Conservation (phyloP, 768 basidiomycete species). For the Filobasidium floriforme region DNA sequence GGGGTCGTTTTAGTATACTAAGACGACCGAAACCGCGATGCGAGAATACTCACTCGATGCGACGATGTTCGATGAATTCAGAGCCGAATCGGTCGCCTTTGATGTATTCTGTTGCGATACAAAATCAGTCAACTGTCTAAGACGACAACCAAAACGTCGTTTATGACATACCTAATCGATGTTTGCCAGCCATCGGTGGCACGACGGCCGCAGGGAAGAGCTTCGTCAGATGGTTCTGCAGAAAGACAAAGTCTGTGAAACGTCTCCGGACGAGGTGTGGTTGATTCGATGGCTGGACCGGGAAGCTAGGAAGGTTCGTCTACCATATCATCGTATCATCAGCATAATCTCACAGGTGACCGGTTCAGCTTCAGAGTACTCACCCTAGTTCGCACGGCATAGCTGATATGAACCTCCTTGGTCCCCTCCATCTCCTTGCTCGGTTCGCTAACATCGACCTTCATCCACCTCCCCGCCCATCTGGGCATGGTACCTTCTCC, state of each 20-base stretch:
- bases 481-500: slow-evolving; percentile 17
- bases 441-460: slow-evolving; percentile 67
- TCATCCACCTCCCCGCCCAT: slow-evolving; percentile 43
- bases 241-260: slow-evolving; percentile 94
- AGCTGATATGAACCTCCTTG: slow-evolving; percentile 94
- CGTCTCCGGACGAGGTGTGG: slow-evolving; percentile 69
- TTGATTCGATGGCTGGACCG: slow-evolving; percentile 50
- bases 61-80: slow-evolving; percentile 90
- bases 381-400: slow-evolving; percentile 81
- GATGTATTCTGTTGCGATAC: slow-evolving; percentile 65
- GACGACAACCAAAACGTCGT: neutral
- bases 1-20: no score
- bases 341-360: neutral
- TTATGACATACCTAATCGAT: slow-evolving; percentile 68
- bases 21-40: neutral
- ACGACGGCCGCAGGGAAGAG: slow-evolving; percentile 98
- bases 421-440: slow-evolving; percentile 93
- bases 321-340: slow-evolving; percentile 38
- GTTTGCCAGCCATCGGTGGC: slow-evolving; percentile 91
- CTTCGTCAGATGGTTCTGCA: slow-evolving; percentile 75
- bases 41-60: slow-evolving; percentile 61
- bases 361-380: slow-evolving; percentile 24
- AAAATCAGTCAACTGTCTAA: neutral
- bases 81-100: slow-evolving; percentile 95
- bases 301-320: slow-evolving; percentile 87